Evolutionary conservation across 768 basidiomycete genomes (phyloP).

Genomic region (Boletellus ananas): DNA sequence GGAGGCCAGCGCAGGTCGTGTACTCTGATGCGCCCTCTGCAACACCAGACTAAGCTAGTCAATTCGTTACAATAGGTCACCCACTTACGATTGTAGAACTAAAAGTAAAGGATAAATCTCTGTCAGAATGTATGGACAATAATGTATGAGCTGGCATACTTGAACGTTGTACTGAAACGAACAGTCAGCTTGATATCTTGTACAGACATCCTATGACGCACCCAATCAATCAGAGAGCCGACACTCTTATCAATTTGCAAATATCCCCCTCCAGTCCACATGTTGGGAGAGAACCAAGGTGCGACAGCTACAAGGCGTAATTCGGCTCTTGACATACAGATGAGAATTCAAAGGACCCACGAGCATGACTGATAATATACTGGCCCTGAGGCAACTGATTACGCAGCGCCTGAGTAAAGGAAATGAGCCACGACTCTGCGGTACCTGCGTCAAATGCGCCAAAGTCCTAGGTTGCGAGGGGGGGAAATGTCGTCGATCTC

Average conservation of each 20-base stretch:
- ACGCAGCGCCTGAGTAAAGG: constrained; percentile 31
- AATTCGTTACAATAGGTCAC: background rate
- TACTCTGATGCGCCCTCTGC: constrained; percentile 38
- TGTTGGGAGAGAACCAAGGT: constrained; percentile 38
- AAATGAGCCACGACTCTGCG: constrained; percentile 45
- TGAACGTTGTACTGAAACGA: constrained; percentile 41
- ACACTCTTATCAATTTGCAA: constrained; percentile 35
- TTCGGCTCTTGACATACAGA: too few relatives aligned
- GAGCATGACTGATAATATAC: constrained; percentile 35
- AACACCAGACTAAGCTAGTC: background rate
- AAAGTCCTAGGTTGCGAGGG: constrained; percentile 63
- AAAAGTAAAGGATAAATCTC: background rate
- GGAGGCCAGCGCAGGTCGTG: constrained; percentile 34
- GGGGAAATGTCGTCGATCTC: background rate
- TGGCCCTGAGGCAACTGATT: constrained; percentile 28
- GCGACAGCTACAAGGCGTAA: constrained; percentile 33
- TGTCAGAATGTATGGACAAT: background rate
- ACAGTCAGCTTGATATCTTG: background rate
- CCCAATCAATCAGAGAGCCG: constrained; percentile 45
- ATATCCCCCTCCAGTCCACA: constrained; percentile 41
- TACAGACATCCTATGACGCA: constrained; percentile 6
- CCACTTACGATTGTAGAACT: constrained; percentile 24
- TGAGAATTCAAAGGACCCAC: constrained; percentile 16
- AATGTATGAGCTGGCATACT: constrained; percentile 11
- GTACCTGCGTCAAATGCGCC: constrained; percentile 44